Evolutionary conservation across 139 green algal genomes (phyloP), one percentile per base, ranked within the genome.

Genomic region (Chlamydomonas sphaeroides): DNA sequence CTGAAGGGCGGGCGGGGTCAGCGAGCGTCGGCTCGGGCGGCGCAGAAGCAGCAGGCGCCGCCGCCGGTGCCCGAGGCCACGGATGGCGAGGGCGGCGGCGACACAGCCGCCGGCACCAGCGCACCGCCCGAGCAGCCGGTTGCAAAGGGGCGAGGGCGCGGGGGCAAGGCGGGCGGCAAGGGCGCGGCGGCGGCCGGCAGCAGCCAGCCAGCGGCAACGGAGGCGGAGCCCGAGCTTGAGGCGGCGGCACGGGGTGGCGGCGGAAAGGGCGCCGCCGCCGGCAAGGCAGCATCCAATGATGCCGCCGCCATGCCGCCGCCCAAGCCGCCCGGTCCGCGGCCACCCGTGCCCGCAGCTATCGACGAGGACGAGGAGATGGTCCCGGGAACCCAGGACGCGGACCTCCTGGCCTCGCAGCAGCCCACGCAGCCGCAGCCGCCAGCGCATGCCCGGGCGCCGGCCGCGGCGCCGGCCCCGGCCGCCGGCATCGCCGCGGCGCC

Each of bases 391-490:
- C 69, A 78, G 70, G 72, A 79, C 18, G 36, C 15, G 6, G 56
- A 79, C 26, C 28, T 79, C 26, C 36, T 51, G 0, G 25, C 7
- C 23, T 66, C 70, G 25, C 51, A 78, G 51, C 70, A 51, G 10
- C 26, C 38, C 10, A 79, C 72, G 26, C 72, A 68, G 28, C 45
- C 56, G 72, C 72, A 79, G 56, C 72, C 53, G 25, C 23, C n/a
- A n/a, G n/a, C 72, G 26, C 72, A 68, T 15, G 32, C 56, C 56
- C 72, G 68, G 56, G 56, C 53, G 25, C 23, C 35, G 49, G 7
- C 65, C 35, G 5, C 35, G 23, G 66, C 10, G 17, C 66, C 26
- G 42, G 23, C 67, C 42, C 33, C 65, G 18, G 65, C 33, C 5
- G 65, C 65, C 15, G n/a, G n/a, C n/a, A n/a, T n/a, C n/a, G n/a